Percentiles rank a stretch among this genome's conserved stretches.
phyloP scores from a whole-genome alignment of 768 basidiomycete species.

The Pulveroboletus sp. region DNA sequence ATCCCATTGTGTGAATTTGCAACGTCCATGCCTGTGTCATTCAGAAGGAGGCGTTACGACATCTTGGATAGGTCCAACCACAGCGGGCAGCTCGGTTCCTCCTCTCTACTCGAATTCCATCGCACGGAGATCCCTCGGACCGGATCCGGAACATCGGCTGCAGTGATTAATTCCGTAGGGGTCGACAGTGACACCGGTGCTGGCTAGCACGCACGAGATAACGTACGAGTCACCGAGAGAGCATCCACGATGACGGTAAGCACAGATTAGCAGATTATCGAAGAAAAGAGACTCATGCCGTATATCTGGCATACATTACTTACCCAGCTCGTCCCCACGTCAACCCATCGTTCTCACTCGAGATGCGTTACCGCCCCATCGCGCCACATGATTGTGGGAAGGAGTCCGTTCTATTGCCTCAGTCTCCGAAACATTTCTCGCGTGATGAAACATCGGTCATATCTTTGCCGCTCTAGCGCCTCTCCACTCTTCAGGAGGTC shows the following conservation, averaged over 20 bases:
- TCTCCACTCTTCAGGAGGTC: no score
- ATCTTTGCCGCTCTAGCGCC: no score
- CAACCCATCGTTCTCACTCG: no score
- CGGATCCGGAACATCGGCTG: background rate
- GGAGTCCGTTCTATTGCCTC: conserved; percentile 4
- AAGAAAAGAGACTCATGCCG: no score
- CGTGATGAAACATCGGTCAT: no score
- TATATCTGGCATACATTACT: background rate
- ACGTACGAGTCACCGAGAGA: background rate
- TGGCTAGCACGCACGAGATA: background rate
- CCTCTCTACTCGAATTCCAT: background rate
- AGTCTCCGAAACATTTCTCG: background rate
- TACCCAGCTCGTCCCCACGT: background rate
- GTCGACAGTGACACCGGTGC: background rate
- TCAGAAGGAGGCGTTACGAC: background rate
- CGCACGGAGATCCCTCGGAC: background rate
- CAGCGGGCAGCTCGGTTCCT: background rate
- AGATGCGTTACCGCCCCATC: conserved; percentile 2
- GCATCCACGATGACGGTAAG: background rate
- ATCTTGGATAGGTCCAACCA: background rate
- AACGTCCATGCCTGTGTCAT: background rate
- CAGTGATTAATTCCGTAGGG: background rate
- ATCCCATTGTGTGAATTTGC: background rate
- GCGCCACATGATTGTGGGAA: background rate
- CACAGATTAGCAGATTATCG: background rate